Evolutionary conservation across 495 filamentous ascomycete genomes (phyloP).

Genomic region (Lasiosphaeriaceae sp.): DNA sequence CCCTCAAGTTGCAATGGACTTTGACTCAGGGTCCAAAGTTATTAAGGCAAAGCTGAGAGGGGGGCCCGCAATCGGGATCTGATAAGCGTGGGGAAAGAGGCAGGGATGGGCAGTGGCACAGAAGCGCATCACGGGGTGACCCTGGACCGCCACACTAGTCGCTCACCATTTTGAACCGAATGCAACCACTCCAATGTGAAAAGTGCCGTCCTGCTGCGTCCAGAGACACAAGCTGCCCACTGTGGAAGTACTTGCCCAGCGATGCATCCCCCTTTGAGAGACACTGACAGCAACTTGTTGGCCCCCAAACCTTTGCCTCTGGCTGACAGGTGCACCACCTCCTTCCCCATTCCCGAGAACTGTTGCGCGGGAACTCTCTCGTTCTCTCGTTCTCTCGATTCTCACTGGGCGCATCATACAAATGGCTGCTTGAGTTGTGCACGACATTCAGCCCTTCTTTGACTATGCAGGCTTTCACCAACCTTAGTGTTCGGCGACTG

Average conservation of each 20-base stretch:
- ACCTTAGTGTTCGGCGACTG: background rate
- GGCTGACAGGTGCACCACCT: background rate
- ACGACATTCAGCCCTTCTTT: background rate
- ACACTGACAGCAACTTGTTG: no score
- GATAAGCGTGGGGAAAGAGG: constrained; percentile 25
- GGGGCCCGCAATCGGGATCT: constrained; percentile 16
- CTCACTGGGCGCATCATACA: background rate
- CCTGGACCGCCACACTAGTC: constrained; percentile 12
- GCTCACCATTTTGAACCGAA: constrained; percentile 20
- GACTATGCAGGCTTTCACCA: background rate
- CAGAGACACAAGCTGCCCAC: constrained; percentile 9
- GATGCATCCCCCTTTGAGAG: background rate
- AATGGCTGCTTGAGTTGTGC: no score
- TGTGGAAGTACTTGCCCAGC: constrained; percentile 21
- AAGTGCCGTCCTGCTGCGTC: constrained; percentile 16
- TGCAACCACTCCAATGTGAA: constrained; percentile 18
- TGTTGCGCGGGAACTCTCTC: background rate
- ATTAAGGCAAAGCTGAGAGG: background rate
- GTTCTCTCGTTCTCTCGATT: background rate
- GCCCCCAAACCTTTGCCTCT: background rate
- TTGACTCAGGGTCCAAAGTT: constrained; percentile 16
- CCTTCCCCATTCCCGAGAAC: background rate
- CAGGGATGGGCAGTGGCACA: constrained; percentile 1
- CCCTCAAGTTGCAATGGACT: background rate
- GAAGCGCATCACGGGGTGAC: constrained; percentile 9